Evolutionary conservation across 495 filamentous ascomycete species (phyloP).

Genomic region (Aspergillus coremiiformis): DNA sequence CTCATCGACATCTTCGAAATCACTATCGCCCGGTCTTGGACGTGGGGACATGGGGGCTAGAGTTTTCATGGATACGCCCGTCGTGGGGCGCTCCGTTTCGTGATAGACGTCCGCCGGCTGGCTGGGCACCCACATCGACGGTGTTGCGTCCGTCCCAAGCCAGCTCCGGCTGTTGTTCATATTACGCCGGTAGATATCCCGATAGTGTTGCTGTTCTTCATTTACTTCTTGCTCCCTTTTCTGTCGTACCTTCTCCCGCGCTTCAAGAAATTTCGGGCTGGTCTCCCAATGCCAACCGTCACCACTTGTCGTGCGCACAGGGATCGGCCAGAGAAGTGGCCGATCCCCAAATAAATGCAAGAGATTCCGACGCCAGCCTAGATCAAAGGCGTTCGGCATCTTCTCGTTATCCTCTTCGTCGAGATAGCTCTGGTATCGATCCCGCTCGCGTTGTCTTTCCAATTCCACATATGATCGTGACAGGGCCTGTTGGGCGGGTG

Average conservation of each 20-base stretch:
- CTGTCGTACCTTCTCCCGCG: constrained; percentile 50
- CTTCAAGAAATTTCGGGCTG: constrained; percentile 61
- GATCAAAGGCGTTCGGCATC: constrained; percentile 86
- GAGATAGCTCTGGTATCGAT: constrained; percentile 79
- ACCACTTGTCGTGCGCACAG: constrained; percentile 72
- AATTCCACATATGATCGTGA: constrained; percentile 59
- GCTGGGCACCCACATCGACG: constrained; percentile 19
- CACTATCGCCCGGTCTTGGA: constrained; percentile 37
- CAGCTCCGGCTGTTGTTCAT: constrained; percentile 30
- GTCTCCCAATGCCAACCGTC: constrained; percentile 97
- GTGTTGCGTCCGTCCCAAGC: constrained; percentile 16
- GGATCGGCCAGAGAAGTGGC: constrained; percentile 67
- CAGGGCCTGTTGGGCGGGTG: constrained; percentile 43
- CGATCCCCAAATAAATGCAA: constrained; percentile 70
- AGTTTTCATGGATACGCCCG: constrained; percentile 49
- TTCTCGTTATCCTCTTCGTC: constrained; percentile 80
- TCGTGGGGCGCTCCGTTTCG: constrained; percentile 41
- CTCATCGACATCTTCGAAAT: constrained; percentile 32
- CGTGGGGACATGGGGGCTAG: constrained; percentile 39
- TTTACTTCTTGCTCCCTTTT: constrained; percentile 51
- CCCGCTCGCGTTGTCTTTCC: constrained; percentile 62
- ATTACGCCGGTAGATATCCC: constrained; percentile 36
- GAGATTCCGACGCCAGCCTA: constrained; percentile 75
- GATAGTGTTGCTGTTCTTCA: constrained; percentile 42
- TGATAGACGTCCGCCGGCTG: constrained; percentile 44